Conservation (phyloP, 139 green algal species). For the Yamagishiella unicocca region DNA sequence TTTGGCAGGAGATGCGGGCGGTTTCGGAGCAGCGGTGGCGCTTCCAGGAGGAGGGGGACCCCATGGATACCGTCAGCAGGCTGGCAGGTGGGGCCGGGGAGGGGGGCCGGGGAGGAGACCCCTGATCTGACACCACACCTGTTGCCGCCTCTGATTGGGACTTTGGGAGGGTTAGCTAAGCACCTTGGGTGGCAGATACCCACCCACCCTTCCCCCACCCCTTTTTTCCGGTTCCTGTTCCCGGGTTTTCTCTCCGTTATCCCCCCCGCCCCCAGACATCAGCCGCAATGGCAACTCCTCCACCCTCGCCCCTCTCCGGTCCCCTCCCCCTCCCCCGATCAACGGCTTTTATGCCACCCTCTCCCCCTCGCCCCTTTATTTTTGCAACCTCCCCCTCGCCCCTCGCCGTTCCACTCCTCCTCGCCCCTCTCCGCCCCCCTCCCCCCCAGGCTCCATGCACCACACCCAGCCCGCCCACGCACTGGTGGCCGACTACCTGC, state of each 20-base stretch:
- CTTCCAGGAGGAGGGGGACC: slow-evolving; percentile 87
- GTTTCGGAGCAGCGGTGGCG: slow-evolving; percentile 66
- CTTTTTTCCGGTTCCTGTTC: too few species aligned
- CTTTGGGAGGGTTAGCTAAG: too few species aligned
- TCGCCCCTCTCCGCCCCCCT: background rate
- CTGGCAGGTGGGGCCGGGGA: slow-evolving; percentile 63
- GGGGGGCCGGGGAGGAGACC: background rate
- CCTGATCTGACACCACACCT: background rate
- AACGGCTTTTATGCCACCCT: too few species aligned
- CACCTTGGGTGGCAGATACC: too few species aligned
- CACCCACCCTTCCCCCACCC: too few species aligned
- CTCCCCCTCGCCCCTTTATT: too few species aligned
- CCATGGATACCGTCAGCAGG: slow-evolving; percentile 77
- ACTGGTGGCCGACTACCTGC: slow-evolving; percentile 73
- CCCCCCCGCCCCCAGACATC: too few species aligned
- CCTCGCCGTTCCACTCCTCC: background rate
- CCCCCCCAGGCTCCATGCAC: slow-evolving; percentile 54
- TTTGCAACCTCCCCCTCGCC: background rate
- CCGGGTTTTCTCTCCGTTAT: too few species aligned
- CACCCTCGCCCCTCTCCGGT: too few species aligned
- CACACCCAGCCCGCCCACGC: slow-evolving; percentile 69
- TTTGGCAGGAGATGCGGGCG: slow-evolving; percentile 86
- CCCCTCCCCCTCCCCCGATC: too few species aligned
- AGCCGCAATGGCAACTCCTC: too few species aligned
- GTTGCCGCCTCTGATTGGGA: too few species aligned